Base-by-base conservation (phyloP, 805 yeast genomes). In the Candida insectorum region DNA sequence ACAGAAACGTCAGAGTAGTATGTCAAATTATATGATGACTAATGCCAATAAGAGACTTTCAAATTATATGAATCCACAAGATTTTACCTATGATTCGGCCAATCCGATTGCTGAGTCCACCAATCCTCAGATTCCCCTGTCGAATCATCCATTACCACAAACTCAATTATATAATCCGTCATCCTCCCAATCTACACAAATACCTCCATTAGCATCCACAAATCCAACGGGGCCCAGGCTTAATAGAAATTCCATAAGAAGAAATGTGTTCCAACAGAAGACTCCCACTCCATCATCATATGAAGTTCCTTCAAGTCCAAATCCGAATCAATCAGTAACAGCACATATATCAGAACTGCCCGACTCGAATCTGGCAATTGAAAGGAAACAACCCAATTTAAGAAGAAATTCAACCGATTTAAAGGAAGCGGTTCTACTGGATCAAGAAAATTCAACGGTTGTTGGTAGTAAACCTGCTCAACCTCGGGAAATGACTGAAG, bases 401-500 rank as follows among this genome's bases (percentile, higher is more conserved):
- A 11, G 8, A 16, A 16, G 23, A 11, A 12, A 6, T 9, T 9
- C 23, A 14, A 12, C 27, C 12, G 27, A 30, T 19, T 13, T 19
- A n/a, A 24, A 12, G 24, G 23, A 24, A 9, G 12, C 23, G 18
- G 26, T 14, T 4, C 24, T 33, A 17, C 36, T 33, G 36, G 36
- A 33, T 27, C 30, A 17, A 4, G 36, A 33, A 10, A 31, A 20
- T 9, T 33, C 36, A 11, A 33, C 36, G 2, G 9, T 27, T n/a
- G n/a, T n/a, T n/a, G n/a, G n/a, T n/a, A n/a, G n/a, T n/a, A n/a
- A n/a, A n/a, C 10, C 24, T n/a, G 6, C 25, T 28, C 47, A 45
- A 18, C 32, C 44, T 10, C 29, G 69, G 22, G 52, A 60, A 10
- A 65, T 66, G 70, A 58, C 80, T 1, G 77, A 72, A 31, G 83